phyloP scores from a whole-genome alignment of 164 flowering plant species.

The Platanus orientalis region DNA sequence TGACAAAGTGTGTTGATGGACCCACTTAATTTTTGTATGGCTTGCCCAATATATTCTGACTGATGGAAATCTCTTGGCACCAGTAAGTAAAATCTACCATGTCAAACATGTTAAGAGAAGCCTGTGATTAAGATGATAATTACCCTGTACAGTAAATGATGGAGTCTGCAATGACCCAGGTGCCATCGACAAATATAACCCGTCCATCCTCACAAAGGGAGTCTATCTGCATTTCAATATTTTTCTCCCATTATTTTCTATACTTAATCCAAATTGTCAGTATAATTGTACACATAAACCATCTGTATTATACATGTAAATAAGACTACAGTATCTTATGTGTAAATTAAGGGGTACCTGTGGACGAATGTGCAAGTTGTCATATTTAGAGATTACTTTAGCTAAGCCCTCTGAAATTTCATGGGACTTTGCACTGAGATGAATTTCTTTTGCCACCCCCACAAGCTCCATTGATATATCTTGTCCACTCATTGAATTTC shows the following conservation, averaged over 20 bases:
- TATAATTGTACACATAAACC: not conserved
- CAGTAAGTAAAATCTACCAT: not conserved
- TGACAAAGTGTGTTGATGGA: too few relatives aligned
- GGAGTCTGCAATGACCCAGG: slow-evolving; percentile 60
- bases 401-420: slow-evolving; percentile 57
- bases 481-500: slow-evolving; percentile 71
- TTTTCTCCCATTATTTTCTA: not conserved
- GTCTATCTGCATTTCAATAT: slow-evolving; percentile 50
- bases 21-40: too few relatives aligned
- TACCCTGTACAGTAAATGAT: slow-evolving; percentile 92
- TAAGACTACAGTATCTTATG: not conserved
- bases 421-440: slow-evolving; percentile 62
- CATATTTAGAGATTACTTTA: slow-evolving; percentile 63
- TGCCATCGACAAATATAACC: slow-evolving; percentile 61
- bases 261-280: not conserved
- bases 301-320: too few relatives aligned
- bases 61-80: too few relatives aligned
- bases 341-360: slow-evolving; percentile 34
- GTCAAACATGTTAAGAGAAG: not conserved
- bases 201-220: slow-evolving; percentile 64
- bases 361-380: slow-evolving; percentile 58
- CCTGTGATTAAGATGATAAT: not conserved
- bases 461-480: slow-evolving; percentile 90
- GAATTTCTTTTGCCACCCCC: slow-evolving; percentile 72
- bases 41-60: too few relatives aligned